These are phyloP conservation scores for Verticillium dahliae DNA, from an alignment of 2,329 filamentous ascomycete species.

Conservation along the genomic window DNA sequence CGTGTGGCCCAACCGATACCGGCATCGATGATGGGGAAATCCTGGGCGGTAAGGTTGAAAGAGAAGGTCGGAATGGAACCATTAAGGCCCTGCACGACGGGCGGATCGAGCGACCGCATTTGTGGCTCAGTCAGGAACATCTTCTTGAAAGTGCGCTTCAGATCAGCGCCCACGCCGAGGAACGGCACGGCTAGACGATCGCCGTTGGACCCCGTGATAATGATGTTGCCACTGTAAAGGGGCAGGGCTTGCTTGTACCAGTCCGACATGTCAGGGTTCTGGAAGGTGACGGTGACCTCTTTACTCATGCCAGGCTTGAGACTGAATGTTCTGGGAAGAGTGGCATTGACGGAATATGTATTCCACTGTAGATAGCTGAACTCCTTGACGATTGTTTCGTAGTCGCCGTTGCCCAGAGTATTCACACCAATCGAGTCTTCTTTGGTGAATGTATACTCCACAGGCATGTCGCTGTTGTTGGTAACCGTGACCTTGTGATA, in stretches of 20 bases:
- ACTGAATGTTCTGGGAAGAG: constrained; percentile 13
- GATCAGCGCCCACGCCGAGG: constrained; percentile 16
- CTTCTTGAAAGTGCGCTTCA: constrained; percentile 13
- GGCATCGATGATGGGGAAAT: constrained; percentile 13
- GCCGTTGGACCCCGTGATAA: constrained; percentile 20
- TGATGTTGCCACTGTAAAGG: constrained; percentile 26
- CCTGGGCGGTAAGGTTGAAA: constrained; percentile 10
- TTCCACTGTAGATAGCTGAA: constrained; percentile 13
- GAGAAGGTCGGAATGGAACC: constrained; percentile 6
- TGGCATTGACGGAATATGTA: constrained; percentile 9
- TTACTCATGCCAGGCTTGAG: constrained; percentile 18
- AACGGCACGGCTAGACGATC: constrained; percentile 26
- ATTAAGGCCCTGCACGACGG: not conserved
- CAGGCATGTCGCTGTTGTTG: constrained; percentile 25
- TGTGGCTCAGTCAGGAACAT: constrained; percentile 8
- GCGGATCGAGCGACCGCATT: not conserved
- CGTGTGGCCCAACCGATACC: constrained; percentile 15
- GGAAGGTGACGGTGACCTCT: constrained; percentile 18
- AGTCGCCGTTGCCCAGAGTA: constrained; percentile 14
- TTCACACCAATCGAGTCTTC: constrained; percentile 28
- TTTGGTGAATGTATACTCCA: constrained; percentile 21
- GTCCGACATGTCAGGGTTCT: constrained; percentile 17
- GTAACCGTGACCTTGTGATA: constrained; percentile 20
- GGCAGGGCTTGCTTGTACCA: constrained; percentile 15
- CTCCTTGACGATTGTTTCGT: constrained; percentile 8